These are phyloP conservation scores for Kodamaea anthophila DNA, from an alignment of 1,139 yeast genomes.

Conservation along the genomic window DNA sequence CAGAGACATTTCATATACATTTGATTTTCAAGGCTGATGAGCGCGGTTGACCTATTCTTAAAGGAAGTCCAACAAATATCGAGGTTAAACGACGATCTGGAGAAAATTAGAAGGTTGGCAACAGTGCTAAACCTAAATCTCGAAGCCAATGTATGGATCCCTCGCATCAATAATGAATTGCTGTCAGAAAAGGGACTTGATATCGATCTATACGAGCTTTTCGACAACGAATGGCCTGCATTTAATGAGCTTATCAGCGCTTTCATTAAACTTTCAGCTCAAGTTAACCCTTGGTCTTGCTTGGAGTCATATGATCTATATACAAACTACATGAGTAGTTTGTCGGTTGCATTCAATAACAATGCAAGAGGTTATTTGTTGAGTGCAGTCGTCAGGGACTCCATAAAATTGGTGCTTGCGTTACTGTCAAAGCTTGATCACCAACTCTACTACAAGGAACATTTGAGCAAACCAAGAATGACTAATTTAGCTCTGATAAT, in stretches of 20 bases:
- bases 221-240: conserved; percentile 40
- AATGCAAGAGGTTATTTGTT: conserved; percentile 44
- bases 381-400: conserved; percentile 35
- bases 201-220: conserved; percentile 20
- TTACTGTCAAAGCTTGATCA: conserved; percentile 46
- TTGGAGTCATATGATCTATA: conserved; percentile 55
- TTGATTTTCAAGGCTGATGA: no score
- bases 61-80: conserved; percentile 8
- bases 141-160: conserved; percentile 10
- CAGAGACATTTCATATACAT: no score
- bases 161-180: conserved; percentile 7
- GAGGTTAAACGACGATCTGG: conserved; percentile 7
- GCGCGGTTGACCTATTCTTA: conserved; percentile 8
- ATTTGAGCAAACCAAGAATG: conserved; percentile 40
- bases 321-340: conserved; percentile 44
- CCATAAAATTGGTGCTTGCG: conserved; percentile 42
- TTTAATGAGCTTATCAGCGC: conserved; percentile 46
- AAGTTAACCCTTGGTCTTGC: conserved; percentile 55
- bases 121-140: conserved; percentile 10
- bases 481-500: conserved; percentile 52
- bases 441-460: conserved; percentile 37
- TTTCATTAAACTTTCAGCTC: conserved; percentile 47
- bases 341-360: conserved; percentile 57
- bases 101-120: conserved; percentile 9
- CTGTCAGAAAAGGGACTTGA: conserved; percentile 4